These are phyloP conservation scores for Omphalea diandra DNA, from an alignment of 441 rosid genomes.

Conservation along the genomic window DNA sequence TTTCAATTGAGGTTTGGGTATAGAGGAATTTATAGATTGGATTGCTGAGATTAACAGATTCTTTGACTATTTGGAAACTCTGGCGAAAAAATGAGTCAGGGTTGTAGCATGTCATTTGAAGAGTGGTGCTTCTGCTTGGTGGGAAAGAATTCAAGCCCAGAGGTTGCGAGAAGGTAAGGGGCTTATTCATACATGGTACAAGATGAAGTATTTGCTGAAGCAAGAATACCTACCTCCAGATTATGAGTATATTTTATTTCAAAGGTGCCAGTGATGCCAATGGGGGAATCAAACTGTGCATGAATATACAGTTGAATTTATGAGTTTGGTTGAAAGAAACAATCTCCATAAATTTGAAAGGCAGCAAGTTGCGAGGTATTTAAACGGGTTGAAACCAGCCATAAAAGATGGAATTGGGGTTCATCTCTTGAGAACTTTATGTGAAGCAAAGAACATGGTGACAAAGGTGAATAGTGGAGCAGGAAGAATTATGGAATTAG, in stretches of 20 bases:
- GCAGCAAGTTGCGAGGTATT: neutral
- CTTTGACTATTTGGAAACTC: neutral
- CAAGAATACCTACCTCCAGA: neutral
- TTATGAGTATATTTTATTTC: neutral
- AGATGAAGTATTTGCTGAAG: neutral
- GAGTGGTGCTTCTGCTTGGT: neutral
- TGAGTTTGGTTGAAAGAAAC: neutral
- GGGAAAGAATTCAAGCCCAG: neutral
- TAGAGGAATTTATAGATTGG: too few species aligned
- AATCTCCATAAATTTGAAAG: neutral
- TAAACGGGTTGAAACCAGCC: neutral
- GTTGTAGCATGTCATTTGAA: neutral
- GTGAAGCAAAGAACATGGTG: neutral
- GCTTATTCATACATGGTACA: neutral
- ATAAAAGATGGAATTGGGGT: neutral
- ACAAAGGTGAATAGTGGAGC: too few species aligned
- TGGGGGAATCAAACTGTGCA: neutral
- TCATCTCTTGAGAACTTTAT: neutral
- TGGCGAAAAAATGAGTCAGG: neutral
- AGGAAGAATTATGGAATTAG: too few species aligned
- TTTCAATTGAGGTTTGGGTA: too few species aligned
- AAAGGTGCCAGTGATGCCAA: neutral
- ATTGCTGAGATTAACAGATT: too few species aligned
- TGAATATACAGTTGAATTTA: neutral
- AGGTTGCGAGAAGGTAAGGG: neutral